phyloP scores from a whole-genome alignment of 352 stramenopile genomes.

The Blastocystis sp. region DNA sequence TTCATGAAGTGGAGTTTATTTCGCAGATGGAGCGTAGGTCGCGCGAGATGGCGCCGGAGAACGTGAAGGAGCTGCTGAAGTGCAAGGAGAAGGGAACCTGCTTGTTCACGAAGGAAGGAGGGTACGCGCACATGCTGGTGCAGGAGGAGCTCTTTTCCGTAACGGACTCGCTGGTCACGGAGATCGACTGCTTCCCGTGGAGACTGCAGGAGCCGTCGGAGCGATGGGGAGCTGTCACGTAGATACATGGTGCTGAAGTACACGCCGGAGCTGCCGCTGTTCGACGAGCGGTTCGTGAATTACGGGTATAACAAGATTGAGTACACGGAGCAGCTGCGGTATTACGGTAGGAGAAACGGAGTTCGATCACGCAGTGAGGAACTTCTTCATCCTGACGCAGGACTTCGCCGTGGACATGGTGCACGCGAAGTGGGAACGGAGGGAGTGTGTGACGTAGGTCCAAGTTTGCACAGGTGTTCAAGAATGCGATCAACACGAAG shows the following conservation, averaged over 20 bases:
- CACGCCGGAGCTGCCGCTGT: neutral
- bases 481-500: neutral
- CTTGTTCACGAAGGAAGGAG: constrained; percentile 19
- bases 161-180: no score
- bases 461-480: constrained; percentile 1
- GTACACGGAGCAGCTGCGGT: constrained; percentile 37
- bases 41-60: neutral
- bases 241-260: constrained; percentile 54
- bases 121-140: neutral
- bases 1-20: neutral
- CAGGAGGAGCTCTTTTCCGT: no score
- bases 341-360: neutral
- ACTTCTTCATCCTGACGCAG: constrained; percentile 13
- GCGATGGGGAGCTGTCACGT: neutral
- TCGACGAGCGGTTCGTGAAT: constrained; percentile 53
- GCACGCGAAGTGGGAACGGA: neutral
- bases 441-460: neutral
- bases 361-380: neutral
- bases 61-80: neutral
- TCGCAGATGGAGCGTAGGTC: neutral
- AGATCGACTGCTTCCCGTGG: constrained; percentile 9
- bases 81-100: neutral
- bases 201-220: constrained; percentile 11
- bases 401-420: constrained; percentile 43
- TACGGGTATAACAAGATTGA: constrained; percentile 57